Conservation (phyloP, 2,329 filamentous ascomycete genomes). For the Drechmeria coniospora region DNA sequence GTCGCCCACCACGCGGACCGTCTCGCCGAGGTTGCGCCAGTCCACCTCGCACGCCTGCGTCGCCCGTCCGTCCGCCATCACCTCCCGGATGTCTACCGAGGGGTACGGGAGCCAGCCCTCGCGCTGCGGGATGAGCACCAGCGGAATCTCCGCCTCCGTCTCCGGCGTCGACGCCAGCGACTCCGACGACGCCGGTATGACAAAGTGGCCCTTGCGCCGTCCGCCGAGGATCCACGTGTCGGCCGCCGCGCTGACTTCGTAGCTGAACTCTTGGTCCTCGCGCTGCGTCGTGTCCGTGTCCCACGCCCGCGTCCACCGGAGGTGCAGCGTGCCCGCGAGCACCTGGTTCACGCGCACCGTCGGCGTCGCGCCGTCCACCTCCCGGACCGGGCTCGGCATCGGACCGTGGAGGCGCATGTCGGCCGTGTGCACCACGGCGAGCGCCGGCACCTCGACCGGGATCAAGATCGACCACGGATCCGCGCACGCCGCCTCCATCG, state of each 20-base stretch:
- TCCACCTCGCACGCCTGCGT: constrained; percentile 55
- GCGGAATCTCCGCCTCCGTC: constrained; percentile 42
- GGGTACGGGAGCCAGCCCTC: constrained; percentile 69
- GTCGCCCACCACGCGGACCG: constrained; percentile 58
- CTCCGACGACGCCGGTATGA: constrained; percentile 26
- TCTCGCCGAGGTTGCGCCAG: constrained; percentile 62
- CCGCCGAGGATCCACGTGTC: constrained; percentile 81
- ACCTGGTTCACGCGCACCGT: constrained; percentile 48
- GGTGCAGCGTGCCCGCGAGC: constrained; percentile 43
- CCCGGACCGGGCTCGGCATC: constrained; percentile 14
- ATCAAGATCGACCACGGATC: constrained; percentile 56
- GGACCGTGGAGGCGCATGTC: constrained; percentile 40
- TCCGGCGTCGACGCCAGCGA: constrained; percentile 28
- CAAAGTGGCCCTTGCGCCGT: constrained; percentile 63
- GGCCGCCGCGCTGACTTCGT: constrained; percentile 59
- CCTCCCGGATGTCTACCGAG: constrained; percentile 58
- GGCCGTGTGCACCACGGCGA: constrained; percentile 71
- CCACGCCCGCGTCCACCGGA: constrained; percentile 49
- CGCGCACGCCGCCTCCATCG: constrained; percentile 10
- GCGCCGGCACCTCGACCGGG: constrained; percentile 73
- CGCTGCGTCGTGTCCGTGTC: constrained; percentile 27
- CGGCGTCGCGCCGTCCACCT: constrained; percentile 18
- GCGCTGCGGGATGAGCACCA: constrained; percentile 68
- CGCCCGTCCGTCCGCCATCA: constrained; percentile 19
- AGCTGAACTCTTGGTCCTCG: constrained; percentile 57